Conservation (phyloP, 1,284 basidiomycete species). For the Trametes pubescens region DNA sequence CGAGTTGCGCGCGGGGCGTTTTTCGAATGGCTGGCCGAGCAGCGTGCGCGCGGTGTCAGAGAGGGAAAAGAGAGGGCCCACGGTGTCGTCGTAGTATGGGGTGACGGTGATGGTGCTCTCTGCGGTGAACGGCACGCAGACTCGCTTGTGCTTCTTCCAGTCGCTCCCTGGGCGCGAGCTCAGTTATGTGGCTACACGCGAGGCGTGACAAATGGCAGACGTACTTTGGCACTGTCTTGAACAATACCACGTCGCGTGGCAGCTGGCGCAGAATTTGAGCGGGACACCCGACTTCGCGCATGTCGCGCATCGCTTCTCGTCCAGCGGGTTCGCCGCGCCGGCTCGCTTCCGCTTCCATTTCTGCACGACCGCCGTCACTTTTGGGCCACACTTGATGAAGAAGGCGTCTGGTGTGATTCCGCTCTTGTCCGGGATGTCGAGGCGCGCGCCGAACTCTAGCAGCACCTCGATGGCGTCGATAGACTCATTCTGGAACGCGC, state of each 20-base stretch:
- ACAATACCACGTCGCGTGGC: slow-evolving; percentile 57
- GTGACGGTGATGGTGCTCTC: slow-evolving; percentile 54
- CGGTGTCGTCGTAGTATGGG: slow-evolving; percentile 47
- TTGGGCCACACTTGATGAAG: slow-evolving; percentile 50
- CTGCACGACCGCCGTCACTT: slow-evolving; percentile 54
- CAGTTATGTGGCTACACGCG: not conserved
- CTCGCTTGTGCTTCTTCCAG: slow-evolving; percentile 57
- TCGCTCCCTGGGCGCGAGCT: not conserved
- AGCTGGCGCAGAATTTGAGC: slow-evolving; percentile 55
- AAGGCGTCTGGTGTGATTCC: slow-evolving; percentile 44
- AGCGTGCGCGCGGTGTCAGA: slow-evolving; percentile 44
- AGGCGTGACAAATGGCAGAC: slow-evolving; percentile 30
- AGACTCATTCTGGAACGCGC: slow-evolving; percentile 48
- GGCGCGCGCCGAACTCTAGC: slow-evolving; percentile 57
- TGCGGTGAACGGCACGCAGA: slow-evolving; percentile 53
- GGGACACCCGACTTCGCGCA: slow-evolving; percentile 42
- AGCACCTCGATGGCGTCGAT: slow-evolving; percentile 51
- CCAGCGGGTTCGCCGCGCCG: slow-evolving; percentile 51
- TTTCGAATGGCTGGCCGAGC: slow-evolving; percentile 43
- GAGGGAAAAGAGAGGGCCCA: no score
- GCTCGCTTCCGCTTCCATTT: slow-evolving; percentile 57
- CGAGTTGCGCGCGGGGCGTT: slow-evolving; percentile 34
- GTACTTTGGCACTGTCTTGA: slow-evolving; percentile 60
- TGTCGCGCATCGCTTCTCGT: slow-evolving; percentile 51
- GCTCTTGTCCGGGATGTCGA: slow-evolving; percentile 58